Conservation (phyloP, 2,329 filamentous ascomycete species). For the Bipolaris sorokiniana region DNA sequence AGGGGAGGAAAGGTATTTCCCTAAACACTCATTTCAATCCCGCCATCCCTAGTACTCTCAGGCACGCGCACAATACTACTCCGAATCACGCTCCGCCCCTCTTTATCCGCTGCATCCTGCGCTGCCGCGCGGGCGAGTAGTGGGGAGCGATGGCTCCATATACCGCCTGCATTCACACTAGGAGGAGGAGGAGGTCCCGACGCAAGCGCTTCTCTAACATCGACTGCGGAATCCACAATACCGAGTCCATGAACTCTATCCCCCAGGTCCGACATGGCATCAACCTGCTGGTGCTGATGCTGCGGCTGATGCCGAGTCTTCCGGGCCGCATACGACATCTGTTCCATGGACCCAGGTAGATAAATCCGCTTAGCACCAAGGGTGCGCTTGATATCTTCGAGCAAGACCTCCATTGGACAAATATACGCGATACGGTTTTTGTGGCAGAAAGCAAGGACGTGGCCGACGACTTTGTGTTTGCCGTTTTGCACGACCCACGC, state of each 20-base stretch:
- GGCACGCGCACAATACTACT: not conserved
- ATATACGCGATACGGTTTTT: constrained; percentile 86
- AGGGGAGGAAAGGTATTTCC: too few species aligned
- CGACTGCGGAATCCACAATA: constrained; percentile 38
- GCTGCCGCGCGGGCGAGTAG: not conserved
- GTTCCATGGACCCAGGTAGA: constrained; percentile 65
- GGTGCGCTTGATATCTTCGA: constrained; percentile 83
- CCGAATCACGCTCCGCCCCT: not conserved
- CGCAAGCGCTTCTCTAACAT: constrained; percentile 17
- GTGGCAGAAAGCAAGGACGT: constrained; percentile 86
- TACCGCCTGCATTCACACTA: not conserved
- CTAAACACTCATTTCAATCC: not conserved
- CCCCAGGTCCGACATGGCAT: constrained; percentile 31
- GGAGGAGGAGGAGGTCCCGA: not conserved
- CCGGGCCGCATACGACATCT: constrained; percentile 23
- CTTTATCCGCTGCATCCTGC: not conserved
- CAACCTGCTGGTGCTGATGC: not conserved
- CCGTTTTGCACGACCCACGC: constrained; percentile 88
- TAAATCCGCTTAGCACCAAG: constrained; percentile 73
- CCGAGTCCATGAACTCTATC: constrained; percentile 38
- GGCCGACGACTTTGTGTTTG: constrained; percentile 81
- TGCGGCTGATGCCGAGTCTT: constrained; percentile 10
- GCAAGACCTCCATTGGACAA: constrained; percentile 89
- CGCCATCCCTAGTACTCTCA: not conserved
- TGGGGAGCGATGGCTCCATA: not conserved